Percentiles rank a stretch among this genome's conserved stretches.
These are phyloP conservation scores for Pyrus communis DNA, from an alignment of 306 rosid genomes.

Conservation along the genomic window DNA sequence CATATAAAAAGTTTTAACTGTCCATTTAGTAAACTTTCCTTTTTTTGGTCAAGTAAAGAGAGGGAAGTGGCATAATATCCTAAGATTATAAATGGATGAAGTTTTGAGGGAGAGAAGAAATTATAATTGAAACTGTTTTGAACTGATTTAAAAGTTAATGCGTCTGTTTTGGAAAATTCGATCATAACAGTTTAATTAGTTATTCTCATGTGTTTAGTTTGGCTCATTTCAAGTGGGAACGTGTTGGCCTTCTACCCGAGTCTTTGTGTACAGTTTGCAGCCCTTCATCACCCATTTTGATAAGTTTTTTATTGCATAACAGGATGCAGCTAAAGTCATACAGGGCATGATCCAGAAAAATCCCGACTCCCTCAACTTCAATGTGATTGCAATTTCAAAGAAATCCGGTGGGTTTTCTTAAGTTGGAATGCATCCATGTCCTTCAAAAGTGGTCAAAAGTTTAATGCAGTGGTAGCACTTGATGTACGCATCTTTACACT, in stretches of 20 bases:
- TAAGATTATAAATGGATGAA: neutral
- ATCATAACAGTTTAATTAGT: neutral
- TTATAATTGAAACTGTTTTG: neutral
- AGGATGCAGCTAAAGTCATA: slow-evolving; percentile 81
- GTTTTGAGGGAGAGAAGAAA: neutral
- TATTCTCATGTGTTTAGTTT: neutral
- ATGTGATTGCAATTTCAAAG: slow-evolving; percentile 71
- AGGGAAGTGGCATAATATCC: neutral
- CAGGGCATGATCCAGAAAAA: slow-evolving; percentile 58
- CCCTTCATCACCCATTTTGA: neutral
- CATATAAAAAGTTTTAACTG: neutral
- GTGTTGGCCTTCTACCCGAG: neutral
- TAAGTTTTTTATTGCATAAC: neutral
- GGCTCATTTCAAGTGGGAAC: neutral
- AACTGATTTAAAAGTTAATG: neutral
- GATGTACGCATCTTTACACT: neutral
- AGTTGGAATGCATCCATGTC: neutral
- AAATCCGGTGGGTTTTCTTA: slow-evolving; percentile 19
- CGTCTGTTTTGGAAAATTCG: neutral
- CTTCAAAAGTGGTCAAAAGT: neutral
- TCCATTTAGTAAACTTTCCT: neutral
- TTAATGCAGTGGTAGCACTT: neutral
- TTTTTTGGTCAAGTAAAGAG: neutral
- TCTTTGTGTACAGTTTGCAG: neutral
- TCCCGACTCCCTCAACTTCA: slow-evolving; percentile 64